These are phyloP conservation scores for Cordyceps pruinosa DNA, from an alignment of 2,329 filamentous ascomycete species.

Conservation along the genomic window DNA sequence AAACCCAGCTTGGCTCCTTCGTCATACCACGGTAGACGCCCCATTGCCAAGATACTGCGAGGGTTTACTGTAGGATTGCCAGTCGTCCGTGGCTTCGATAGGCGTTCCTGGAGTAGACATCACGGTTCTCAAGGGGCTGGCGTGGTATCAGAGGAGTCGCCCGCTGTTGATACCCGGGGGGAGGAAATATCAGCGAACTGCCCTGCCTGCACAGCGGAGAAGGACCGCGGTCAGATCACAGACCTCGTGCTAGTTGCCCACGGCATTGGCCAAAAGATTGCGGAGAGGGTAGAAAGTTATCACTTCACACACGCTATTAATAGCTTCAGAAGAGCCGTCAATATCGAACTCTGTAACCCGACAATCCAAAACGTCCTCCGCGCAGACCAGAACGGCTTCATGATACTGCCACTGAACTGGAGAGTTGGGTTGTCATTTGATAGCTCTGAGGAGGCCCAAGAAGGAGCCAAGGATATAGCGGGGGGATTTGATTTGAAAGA, in stretches of 20 bases:
- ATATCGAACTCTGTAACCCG: slow-evolving; percentile 70
- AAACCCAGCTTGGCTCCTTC: slow-evolving; percentile 83
- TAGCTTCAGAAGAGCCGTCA: slow-evolving; percentile 76
- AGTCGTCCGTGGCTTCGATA: slow-evolving; percentile 85
- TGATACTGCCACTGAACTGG: slow-evolving; percentile 95
- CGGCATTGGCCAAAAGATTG: slow-evolving; percentile 93
- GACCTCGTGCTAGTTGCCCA: slow-evolving; percentile 89
- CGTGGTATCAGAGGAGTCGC: slow-evolving; percentile 22
- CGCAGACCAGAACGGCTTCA: slow-evolving; percentile 75
- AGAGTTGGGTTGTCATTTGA: slow-evolving; percentile 82
- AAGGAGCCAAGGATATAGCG: slow-evolving; percentile 47
- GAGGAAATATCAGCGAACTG: slow-evolving; percentile 30
- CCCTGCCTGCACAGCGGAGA: slow-evolving; percentile 55
- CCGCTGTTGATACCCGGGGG: slow-evolving; percentile 21
- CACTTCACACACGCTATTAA: slow-evolving; percentile 97
- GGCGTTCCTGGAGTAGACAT: slow-evolving; percentile 65
- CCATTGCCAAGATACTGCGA: slow-evolving; percentile 77
- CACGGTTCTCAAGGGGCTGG: slow-evolving; percentile 43
- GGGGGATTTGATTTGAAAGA: slow-evolving; percentile 66
- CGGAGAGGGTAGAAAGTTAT: slow-evolving; percentile 89
- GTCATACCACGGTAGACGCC: slow-evolving; percentile 72
- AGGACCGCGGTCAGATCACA: slow-evolving; percentile 62
- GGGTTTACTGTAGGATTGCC: slow-evolving; percentile 75
- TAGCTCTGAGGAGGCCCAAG: slow-evolving; percentile 58
- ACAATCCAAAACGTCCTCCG: slow-evolving; percentile 70